Base-by-base conservation (phyloP, 1,139 yeast genomes). In the Yamadazyma aaseri region DNA sequence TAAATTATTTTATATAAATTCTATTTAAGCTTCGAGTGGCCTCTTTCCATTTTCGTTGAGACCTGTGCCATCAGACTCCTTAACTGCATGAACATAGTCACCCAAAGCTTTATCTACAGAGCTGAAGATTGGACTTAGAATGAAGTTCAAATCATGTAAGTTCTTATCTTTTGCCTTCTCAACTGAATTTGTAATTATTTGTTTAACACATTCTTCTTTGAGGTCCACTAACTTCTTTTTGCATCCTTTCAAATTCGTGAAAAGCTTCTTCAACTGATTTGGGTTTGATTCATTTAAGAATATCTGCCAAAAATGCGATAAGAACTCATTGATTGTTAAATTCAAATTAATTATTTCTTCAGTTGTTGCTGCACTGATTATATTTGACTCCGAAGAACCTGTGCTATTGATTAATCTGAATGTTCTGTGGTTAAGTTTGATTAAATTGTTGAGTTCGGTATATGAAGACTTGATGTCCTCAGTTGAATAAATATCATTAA, bases 341-440 rank as follows among this genome's bases (percentile, higher is more conserved):
- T 69, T 69, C 43, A 61, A 62, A 1, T 63, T 52, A 11, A 65
- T 55, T 29, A 70, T 58, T 35, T 66, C 70, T 39, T 65, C 70
- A 4, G 56, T 47, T 13, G 53, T 12, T 8, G 26, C 34, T n/a
- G 10, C 40, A 4, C 41, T 36, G 3, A 31, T 25, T 9, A 31
- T 25, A 5, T 51, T 51, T 8, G 12, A 11, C 9, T 20, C 11
- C 8, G 4, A 12, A 14, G 22, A n/a, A 8, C 29, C 33, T 11
- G 31, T 14, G 14, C 15, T n/a, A 25, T 42, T 39, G 6, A 44
- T 40, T 22, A 51, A 40, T 36, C 46, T 56, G 35, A 42, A 58
- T 2, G 55, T 45, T 33, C 58, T 74, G 29, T 79, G 73, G 50
- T 81, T 82, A 34, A 71, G 68, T 48, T 74, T 74, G 12, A 80